phyloP scores from a whole-genome alignment of 2,329 filamentous ascomycete genomes.

The Diaporthe helianthi region DNA sequence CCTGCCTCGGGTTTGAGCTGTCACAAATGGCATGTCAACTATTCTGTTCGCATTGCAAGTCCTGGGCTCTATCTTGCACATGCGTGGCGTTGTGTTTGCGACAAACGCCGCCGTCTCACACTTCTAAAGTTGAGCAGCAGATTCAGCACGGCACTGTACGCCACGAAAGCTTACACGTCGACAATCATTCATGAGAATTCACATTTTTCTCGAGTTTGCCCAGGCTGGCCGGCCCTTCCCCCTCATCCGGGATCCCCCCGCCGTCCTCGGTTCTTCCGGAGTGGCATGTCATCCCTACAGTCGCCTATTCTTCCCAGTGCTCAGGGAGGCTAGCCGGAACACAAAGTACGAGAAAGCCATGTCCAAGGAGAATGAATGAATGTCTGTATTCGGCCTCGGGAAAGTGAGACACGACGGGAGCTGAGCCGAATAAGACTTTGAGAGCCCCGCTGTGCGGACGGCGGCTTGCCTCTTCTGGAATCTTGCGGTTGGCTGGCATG shows the following conservation, averaged over 20 bases:
- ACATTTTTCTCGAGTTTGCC: neutral
- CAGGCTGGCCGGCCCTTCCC: neutral
- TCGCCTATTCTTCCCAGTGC: neutral
- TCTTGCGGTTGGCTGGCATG: neutral
- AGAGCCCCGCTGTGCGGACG: neutral
- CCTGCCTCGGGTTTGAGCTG: constrained; percentile 13
- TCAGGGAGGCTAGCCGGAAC: neutral
- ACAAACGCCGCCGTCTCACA: constrained; percentile 16
- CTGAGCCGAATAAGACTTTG: neutral
- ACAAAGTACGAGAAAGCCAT: neutral
- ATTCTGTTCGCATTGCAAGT: neutral
- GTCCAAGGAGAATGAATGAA: neutral
- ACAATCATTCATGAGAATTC: constrained; percentile 20
- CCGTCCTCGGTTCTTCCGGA: neutral
- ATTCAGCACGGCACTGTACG: constrained; percentile 19
- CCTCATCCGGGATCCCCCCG: too few relatives aligned
- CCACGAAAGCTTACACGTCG: neutral
- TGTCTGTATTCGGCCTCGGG: neutral
- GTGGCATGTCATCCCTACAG: neutral
- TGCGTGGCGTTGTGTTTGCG: neutral
- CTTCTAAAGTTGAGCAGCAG: too few relatives aligned
- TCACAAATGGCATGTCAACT: constrained; percentile 7
- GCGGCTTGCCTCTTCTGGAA: constrained; percentile 6
- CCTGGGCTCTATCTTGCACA: constrained; percentile 10
- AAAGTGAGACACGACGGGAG: neutral